phyloP scores from a whole-genome alignment of 129 eudicot genomes.

The Gnaphalium uliginosum region DNA sequence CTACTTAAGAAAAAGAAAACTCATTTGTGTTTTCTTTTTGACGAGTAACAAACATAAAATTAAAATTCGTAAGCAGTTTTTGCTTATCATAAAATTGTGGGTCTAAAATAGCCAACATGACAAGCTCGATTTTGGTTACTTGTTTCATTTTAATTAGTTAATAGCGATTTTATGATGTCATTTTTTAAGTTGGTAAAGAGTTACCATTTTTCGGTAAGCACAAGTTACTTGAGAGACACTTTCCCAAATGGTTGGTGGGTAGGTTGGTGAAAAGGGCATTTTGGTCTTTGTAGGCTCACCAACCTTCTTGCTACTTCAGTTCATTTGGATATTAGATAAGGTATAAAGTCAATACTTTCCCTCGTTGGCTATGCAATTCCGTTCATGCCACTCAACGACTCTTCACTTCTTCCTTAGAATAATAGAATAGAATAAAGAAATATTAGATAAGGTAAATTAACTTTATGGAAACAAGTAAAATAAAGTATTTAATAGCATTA shows the following conservation, averaged over 20 bases:
- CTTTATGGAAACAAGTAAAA: background rate
- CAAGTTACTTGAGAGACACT: conserved; percentile 12
- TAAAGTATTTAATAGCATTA: background rate
- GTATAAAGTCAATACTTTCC: background rate
- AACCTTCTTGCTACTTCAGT: background rate
- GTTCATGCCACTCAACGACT: background rate
- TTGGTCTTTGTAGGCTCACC: background rate
- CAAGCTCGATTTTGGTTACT: too few relatives aligned
- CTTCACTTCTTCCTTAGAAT: background rate
- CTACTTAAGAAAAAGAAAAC: too few relatives aligned
- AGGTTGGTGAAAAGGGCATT: background rate
- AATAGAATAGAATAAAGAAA: too few relatives aligned
- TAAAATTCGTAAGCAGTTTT: too few relatives aligned
- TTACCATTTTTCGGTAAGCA: background rate
- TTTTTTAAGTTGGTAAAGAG: background rate
- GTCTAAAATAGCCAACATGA: too few relatives aligned
- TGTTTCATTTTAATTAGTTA: too few relatives aligned
- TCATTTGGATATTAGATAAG: background rate
- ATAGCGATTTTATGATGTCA: background rate
- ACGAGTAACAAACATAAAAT: too few relatives aligned
- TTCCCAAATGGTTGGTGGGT: conserved; percentile 31
- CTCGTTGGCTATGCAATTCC: background rate
- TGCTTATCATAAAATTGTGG: too few relatives aligned
- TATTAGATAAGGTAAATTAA: too few relatives aligned
- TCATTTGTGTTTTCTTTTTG: too few relatives aligned